Base-by-base conservation (phyloP, 768 basidiomycete genomes). In the Auricularia sp. region DNA sequence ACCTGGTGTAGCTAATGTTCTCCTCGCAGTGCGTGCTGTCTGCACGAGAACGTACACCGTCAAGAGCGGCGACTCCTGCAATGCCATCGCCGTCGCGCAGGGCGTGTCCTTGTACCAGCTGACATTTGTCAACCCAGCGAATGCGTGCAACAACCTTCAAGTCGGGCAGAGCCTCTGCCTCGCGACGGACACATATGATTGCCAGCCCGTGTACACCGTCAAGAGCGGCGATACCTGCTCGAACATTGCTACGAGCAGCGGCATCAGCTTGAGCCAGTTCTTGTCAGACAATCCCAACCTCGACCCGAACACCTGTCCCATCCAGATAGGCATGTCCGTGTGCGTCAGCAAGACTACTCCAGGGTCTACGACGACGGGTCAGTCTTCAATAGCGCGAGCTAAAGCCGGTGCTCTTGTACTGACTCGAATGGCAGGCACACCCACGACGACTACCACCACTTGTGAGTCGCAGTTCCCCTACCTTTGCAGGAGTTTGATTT, bases 231-330 rank as follows among this genome's bases (percentile, higher is more conserved):
- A 88, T 69, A 78, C 74, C 42, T 90, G 88, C 74, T 67, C 61
- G 0, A 62, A 59, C 29, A 80, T 89, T 62, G 72, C 79, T 2
- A 58, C 65, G 0, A 70, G 64, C 23, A 78, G 79, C 64, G 76
- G 75, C 34, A 81, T 86, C 65, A 70, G 78, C 61, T 66, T 77
- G 66, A 76, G 68, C 47, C 81, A 80, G 23, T 75, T 90, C 29
- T 71, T 77, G 65, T 69, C 76, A 34, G 88, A 89, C 77, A 90
- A 89, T 75, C 87, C 84, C 3, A 86, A 88, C 69, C 71, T 89
- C 64, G 74, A 84, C 39, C 39, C 39, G 39, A 42, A 42, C 39
- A 42, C 39, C 39, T 42, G 39, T 14, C 39, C 39, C 8, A 42
- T 42, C 39, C 39, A 42, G 39, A 14, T 42, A 8, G 39, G 39